Percentiles rank a stretch among this genome's conserved stretches.
Conservation (phyloP, 2,329 filamentous ascomycete species). For the Thielaviopsis musarum region DNA sequence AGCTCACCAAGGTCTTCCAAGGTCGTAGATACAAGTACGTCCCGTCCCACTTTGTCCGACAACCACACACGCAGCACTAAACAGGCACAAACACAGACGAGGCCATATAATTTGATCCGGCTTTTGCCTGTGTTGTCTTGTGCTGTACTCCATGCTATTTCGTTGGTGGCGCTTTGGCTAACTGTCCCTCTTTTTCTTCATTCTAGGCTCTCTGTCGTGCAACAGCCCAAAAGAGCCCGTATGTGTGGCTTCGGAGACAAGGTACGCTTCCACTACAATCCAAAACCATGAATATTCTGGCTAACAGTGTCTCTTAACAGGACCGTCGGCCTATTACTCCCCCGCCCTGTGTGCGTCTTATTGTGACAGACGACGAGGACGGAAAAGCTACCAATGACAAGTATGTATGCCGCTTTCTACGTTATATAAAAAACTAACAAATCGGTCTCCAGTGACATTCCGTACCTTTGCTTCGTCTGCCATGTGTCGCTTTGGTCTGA, state of each 20-base stretch:
- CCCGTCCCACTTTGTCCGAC: no score
- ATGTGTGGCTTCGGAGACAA: conserved; percentile 99
- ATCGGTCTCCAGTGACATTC: conserved; percentile 34
- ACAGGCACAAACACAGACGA: no score
- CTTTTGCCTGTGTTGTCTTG: no score
- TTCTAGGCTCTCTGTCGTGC: conserved; percentile 56
- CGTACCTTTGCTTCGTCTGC: conserved; percentile 35
- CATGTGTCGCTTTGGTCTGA: conserved; percentile 55
- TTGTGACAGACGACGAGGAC: conserved; percentile 58
- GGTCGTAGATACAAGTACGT: conserved; percentile 10
- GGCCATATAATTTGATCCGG: no score
- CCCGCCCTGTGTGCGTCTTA: conserved; percentile 73
- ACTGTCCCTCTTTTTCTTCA: not conserved
- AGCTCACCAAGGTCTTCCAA: conserved; percentile 6
- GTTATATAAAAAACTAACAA: not conserved
- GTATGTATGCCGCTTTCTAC: not conserved
- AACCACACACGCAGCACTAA: no score
- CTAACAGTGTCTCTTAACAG: conserved; percentile 25
- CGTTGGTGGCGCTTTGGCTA: no score
- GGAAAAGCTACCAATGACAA: conserved; percentile 30
- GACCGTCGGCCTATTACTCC: conserved; percentile 92
- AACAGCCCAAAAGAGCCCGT: conserved; percentile 81
- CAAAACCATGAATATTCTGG: not conserved
- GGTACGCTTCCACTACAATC: conserved; percentile 29
- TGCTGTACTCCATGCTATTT: no score